Conservation (phyloP, 768 basidiomycete genomes). For the Coprinopsis cinerea region DNA sequence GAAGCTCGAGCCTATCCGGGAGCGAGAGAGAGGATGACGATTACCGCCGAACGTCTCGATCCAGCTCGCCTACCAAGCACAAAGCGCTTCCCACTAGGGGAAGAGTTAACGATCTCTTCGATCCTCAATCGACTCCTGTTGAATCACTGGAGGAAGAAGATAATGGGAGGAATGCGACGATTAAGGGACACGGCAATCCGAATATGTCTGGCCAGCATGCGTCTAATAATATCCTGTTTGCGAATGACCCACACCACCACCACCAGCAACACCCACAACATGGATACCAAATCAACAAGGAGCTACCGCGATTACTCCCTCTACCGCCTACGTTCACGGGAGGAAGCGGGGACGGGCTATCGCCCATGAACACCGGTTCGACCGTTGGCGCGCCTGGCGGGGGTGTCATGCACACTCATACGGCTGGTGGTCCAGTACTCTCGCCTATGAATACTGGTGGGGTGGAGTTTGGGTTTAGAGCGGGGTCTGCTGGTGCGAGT, state of each 20-base stretch:
- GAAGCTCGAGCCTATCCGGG: neutral
- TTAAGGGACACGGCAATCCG: neutral
- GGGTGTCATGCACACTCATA: too few relatives aligned
- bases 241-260: neutral
- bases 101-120: neutral
- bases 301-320: neutral
- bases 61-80: neutral
- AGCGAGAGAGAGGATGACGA: neutral
- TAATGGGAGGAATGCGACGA: neutral
- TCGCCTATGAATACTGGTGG: neutral
- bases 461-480: neutral
- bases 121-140: neutral
- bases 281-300: neutral
- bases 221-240: neutral
- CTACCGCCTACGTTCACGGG: conserved; percentile 3
- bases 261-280: neutral
- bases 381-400: neutral
- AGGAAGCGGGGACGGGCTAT: neutral
- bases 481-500: neutral
- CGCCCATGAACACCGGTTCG: neutral
- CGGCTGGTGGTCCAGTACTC: neutral
- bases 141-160: neutral
- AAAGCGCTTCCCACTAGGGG: neutral
- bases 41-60: neutral
- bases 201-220: neutral